These are phyloP conservation scores for Pseudogymnoascus sp. DNA, from an alignment of 2,329 filamentous ascomycete species.

Conservation along the genomic window DNA sequence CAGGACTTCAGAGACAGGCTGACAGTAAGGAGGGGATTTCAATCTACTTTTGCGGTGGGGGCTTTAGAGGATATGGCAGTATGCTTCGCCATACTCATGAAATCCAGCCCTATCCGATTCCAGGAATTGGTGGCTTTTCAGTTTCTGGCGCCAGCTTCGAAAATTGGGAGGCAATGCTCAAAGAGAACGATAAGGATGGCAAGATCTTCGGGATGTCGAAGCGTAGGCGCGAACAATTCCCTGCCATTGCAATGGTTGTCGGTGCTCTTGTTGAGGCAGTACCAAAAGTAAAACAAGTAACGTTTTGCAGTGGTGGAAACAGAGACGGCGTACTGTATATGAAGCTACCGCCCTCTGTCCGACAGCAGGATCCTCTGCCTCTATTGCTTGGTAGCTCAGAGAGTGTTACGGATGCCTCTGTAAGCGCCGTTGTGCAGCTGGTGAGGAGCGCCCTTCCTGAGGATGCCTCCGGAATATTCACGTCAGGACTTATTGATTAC, in stretches of 20 bases:
- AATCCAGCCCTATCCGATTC: constrained; percentile 72
- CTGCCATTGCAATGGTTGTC: constrained; percentile 75
- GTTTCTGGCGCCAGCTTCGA: constrained; percentile 54
- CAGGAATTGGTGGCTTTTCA: constrained; percentile 71
- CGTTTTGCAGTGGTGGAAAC: constrained; percentile 83
- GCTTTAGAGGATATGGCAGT: constrained; percentile 85
- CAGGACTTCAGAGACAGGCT: constrained; percentile 41
- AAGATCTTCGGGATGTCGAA: constrained; percentile 73
- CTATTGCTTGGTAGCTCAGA: constrained; percentile 30
- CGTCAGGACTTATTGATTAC: constrained; percentile 36
- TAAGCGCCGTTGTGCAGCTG: not conserved
- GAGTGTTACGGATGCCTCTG: constrained; percentile 29
- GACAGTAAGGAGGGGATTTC: constrained; percentile 43
- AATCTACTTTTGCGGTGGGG: constrained; percentile 81
- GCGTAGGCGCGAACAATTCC: constrained; percentile 70
- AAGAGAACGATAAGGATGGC: constrained; percentile 41
- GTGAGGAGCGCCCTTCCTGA: constrained; percentile 19
- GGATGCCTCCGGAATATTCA: constrained; percentile 35
- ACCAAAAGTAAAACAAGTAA: constrained; percentile 62
- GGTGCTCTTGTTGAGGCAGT: constrained; percentile 62
- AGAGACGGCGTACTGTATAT: constrained; percentile 75
- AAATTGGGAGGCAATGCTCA: constrained; percentile 43
- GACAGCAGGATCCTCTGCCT: constrained; percentile 57
- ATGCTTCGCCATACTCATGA: constrained; percentile 73
- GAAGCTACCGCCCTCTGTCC: constrained; percentile 49